Conservation (phyloP, 2,329 filamentous ascomycete species). For the Colletotrichum sp. region DNA sequence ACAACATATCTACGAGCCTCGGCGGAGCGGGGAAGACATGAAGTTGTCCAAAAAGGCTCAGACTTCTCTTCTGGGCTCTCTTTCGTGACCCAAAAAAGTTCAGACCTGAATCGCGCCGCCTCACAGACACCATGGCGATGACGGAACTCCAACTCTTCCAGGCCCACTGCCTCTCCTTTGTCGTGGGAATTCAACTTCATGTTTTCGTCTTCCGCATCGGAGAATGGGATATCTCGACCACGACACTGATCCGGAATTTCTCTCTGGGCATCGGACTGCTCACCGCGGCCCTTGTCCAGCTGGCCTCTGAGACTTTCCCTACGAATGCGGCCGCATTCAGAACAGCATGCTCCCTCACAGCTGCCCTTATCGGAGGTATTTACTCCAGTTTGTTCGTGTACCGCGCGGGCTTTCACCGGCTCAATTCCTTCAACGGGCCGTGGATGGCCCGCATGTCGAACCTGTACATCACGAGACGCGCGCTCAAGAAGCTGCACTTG, state of each 20-base stretch:
- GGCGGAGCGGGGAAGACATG: not conserved
- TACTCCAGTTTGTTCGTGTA: constrained; percentile 26
- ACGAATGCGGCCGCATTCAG: not conserved
- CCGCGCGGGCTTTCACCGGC: constrained; percentile 27
- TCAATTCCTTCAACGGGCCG: constrained; percentile 32
- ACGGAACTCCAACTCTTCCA: not conserved
- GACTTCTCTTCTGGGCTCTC: not conserved
- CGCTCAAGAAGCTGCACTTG: constrained; percentile 25
- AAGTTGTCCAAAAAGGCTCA: not conserved
- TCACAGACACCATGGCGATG: not conserved
- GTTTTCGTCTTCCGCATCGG: constrained; percentile 25
- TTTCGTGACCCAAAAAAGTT: not conserved
- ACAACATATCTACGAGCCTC: not conserved
- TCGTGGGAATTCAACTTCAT: constrained; percentile 20
- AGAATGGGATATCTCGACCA: constrained; percentile 29
- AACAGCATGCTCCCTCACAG: not conserved
- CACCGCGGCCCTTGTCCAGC: not conserved
- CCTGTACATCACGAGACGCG: constrained; percentile 23
- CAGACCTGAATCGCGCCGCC: not conserved
- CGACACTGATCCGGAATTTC: constrained; percentile 18
- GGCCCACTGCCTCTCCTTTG: constrained; percentile 1
- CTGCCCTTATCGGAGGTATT: constrained; percentile 10
- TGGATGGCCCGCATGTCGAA: constrained; percentile 30
- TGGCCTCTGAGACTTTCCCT: not conserved
- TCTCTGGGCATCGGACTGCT: not conserved